Evolutionary conservation across 2,329 filamentous ascomycete species (phyloP).

Genomic region (Shiraia sp.): DNA sequence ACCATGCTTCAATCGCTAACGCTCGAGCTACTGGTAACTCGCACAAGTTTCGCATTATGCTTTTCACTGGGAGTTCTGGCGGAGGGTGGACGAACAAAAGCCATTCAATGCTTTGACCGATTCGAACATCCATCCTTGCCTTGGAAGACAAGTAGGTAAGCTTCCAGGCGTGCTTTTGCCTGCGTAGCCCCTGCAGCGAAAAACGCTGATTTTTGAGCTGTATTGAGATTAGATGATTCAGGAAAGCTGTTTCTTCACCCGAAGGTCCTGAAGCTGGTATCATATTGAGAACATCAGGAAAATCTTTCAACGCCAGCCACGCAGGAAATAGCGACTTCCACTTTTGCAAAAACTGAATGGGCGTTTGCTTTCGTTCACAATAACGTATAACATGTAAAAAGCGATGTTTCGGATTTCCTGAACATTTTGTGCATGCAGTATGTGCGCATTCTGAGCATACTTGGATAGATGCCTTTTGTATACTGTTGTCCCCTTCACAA

Average conservation of each 20-base stretch:
- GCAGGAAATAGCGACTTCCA: conserved; percentile 41
- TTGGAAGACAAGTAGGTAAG: conserved; percentile 46
- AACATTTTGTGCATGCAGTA: conserved; percentile 59
- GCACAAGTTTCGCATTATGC: conserved; percentile 48
- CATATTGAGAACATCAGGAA: conserved; percentile 15
- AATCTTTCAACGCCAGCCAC: conserved; percentile 18
- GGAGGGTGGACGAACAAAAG: conserved; percentile 51
- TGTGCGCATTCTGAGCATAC: conserved; percentile 58
- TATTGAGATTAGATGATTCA: conserved; percentile 9
- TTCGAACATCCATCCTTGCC: conserved; percentile 46
- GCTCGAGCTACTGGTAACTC: conserved; percentile 26
- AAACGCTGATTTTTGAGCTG: conserved; percentile 15
- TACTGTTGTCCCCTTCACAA: conserved; percentile 57
- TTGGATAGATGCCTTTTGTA: conserved; percentile 48
- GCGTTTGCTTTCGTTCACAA: conserved; percentile 37
- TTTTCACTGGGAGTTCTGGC: conserved; percentile 43
- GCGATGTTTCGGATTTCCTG: conserved; percentile 57
- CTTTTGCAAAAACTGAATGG: conserved; percentile 49
- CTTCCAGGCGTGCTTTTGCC: conserved; percentile 46
- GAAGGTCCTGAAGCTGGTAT: background rate
- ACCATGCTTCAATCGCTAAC: conserved; percentile 6
- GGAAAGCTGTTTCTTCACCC: conserved; percentile 6
- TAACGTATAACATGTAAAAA: conserved; percentile 35
- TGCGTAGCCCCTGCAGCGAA: conserved; percentile 17
- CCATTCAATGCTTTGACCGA: conserved; percentile 51